phyloP scores from a whole-genome alignment of 257 asterid species.

The Ophiorrhiza pumila region DNA sequence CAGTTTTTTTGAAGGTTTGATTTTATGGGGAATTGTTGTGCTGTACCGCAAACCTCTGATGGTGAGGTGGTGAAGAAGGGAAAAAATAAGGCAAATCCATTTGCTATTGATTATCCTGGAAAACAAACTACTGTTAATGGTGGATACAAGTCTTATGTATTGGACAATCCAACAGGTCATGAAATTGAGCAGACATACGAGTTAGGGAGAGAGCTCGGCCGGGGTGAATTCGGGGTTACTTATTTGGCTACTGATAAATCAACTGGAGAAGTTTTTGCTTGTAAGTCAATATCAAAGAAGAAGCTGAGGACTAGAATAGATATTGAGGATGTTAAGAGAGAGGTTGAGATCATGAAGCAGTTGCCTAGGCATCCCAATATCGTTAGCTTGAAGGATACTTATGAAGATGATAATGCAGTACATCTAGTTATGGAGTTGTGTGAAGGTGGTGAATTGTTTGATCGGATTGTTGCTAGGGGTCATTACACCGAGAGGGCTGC shows the following conservation, averaged over 20 bases:
- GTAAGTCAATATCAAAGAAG: slow-evolving; percentile 52
- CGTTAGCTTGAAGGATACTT: slow-evolving; percentile 43
- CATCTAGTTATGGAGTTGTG: slow-evolving; percentile 54
- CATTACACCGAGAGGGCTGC: slow-evolving; percentile 57
- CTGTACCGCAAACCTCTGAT: slow-evolving; percentile 25
- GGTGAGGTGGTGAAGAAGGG: slow-evolving; percentile 24
- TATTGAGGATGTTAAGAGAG: slow-evolving; percentile 53
- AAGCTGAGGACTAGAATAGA: slow-evolving; percentile 44
- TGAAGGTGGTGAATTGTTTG: slow-evolving; percentile 54
- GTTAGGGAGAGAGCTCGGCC: slow-evolving; percentile 46
- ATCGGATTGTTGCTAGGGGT: slow-evolving; percentile 49
- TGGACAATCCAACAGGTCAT: slow-evolving; percentile 43
- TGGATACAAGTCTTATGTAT: slow-evolving; percentile 34
- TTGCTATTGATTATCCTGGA: slow-evolving; percentile 29
- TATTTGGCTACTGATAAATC: slow-evolving; percentile 43
- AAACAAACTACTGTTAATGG: slow-evolving; percentile 29
- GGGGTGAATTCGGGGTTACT: slow-evolving; percentile 52
- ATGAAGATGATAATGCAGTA: slow-evolving; percentile 46
- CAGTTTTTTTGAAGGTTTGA: slow-evolving; percentile 12
- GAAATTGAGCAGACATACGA: slow-evolving; percentile 38
- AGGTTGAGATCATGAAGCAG: slow-evolving; percentile 50
- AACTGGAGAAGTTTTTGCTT: slow-evolving; percentile 37
- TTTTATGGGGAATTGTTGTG: slow-evolving; percentile 40
- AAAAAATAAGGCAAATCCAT: slow-evolving; percentile 35
- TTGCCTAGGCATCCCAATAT: slow-evolving; percentile 43